Evolutionary conservation across 2,329 filamentous ascomycete species (phyloP).

Genomic region (Epichloe amarillans): DNA sequence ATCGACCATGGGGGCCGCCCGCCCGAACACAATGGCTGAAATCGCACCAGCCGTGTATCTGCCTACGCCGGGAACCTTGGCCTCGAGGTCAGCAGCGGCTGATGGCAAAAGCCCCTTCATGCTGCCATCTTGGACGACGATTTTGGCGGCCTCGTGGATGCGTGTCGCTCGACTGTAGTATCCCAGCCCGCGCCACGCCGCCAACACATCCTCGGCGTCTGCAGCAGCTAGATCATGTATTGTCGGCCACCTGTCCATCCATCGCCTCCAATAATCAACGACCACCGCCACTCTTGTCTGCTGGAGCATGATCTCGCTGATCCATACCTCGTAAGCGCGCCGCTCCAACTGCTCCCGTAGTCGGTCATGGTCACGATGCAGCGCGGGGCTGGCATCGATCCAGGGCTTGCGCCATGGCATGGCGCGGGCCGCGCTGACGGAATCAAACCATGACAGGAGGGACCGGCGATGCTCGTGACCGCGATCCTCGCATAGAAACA

Average conservation of each 20-base stretch:
- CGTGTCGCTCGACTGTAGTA: slow-evolving; percentile 52
- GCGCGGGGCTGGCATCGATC: slow-evolving; percentile 28
- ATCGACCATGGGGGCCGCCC: slow-evolving; percentile 46
- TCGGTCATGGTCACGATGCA: slow-evolving; percentile 14
- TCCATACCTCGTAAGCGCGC: slow-evolving; percentile 53
- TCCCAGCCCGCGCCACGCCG: slow-evolving; percentile 46
- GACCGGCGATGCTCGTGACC: slow-evolving; percentile 19
- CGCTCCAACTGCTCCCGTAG: slow-evolving; percentile 31
- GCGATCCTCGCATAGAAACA: slow-evolving; percentile 28
- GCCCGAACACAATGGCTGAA: slow-evolving; percentile 48
- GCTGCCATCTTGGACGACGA: slow-evolving; percentile 28
- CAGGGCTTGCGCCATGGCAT: slow-evolving; percentile 50
- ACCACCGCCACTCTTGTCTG: slow-evolving; percentile 51
- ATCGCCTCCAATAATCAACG: slow-evolving; percentile 48
- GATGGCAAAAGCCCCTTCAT: slow-evolving; percentile 37
- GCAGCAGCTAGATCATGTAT: slow-evolving; percentile 42
- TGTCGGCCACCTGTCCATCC: slow-evolving; percentile 48
- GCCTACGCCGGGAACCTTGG: slow-evolving; percentile 44
- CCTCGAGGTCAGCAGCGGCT: slow-evolving; percentile 30
- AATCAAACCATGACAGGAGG: slow-evolving; percentile 40
- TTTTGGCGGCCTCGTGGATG: slow-evolving; percentile 42
- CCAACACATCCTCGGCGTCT: slow-evolving; percentile 39
- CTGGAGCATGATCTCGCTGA: slow-evolving; percentile 55
- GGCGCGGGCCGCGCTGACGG: slow-evolving; percentile 29
- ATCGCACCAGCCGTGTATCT: slow-evolving; percentile 51